Evolutionary conservation across 108 stramenopile genomes (phyloP), one percentile per base, ranked within the genome.

Genomic region (Nitzschia sp.): DNA sequence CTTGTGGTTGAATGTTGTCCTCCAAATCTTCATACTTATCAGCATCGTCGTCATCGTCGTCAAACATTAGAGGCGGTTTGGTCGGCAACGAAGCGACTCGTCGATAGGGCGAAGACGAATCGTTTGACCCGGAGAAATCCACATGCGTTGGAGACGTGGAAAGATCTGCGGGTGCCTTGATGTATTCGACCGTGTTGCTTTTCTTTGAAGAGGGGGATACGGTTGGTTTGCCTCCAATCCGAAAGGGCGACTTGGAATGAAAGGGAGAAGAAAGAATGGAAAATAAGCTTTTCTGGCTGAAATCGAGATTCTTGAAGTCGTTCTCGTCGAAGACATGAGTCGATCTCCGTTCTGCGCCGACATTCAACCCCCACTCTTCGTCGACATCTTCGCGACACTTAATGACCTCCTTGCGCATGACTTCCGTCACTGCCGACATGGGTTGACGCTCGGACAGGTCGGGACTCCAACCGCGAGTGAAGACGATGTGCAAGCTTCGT

Each of bases 381-480:
- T 50, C 48, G 48, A n/a, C 48, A 22, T 50, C 48, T 50, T 50
- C 48, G 9, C 48, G 48, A 13, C 22, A 30, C 13, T 38, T 4
- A n/a, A 30, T 41, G 22, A 60, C 36, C 3, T 34, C 16, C 3
- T 53, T 19, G 0, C 47, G 47, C 9, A 66, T 23, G 2, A 19
- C 15, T 1, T 27, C 27, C 0, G 53, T 35, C 38, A 50, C 8
- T 1, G 19, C 26, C 2, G 23, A 8, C 60, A 61, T 61, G 1
- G 23, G 32, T 16, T 38, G 66, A 26, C 80, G 59, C 25, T 54
- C 54, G 21, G 2, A 15, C n/a, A 46, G 25, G 15, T 66, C 53
- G 1, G 30, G 23, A 48, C 36, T 53, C 80, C 80, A 81, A 13
- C 65, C 61, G 0, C 56, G 54, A 28, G 46, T 21, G 26, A 81